Percentiles rank a stretch among this genome's conserved stretches.
Conservation (phyloP, 2,329 filamentous ascomycete genomes). For the Colletotrichum melonis region DNA sequence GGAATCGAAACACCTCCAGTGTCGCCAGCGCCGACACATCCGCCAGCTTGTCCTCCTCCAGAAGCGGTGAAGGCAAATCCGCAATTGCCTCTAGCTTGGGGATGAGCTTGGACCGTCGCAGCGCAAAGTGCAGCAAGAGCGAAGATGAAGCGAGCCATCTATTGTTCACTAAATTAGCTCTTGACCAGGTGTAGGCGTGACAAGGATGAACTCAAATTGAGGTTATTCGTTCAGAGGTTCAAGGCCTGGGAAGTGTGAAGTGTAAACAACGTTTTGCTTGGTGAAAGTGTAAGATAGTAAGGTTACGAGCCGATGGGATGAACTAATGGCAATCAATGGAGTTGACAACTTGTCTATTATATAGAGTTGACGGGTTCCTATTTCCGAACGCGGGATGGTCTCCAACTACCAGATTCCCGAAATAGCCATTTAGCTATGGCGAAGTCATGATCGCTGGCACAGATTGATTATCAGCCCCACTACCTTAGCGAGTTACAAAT, state of each 20-base stretch:
- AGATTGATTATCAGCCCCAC: not conserved
- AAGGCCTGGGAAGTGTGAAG: not conserved
- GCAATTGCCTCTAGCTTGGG: not conserved
- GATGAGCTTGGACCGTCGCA: not conserved
- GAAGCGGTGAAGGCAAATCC: not conserved
- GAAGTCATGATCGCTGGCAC: not conserved
- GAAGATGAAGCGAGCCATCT: not conserved
- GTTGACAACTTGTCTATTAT: not conserved
- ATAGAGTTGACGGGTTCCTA: not conserved
- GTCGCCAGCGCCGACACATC: not conserved
- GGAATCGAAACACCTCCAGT: not conserved
- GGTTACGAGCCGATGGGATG: not conserved
- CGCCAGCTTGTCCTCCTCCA: not conserved
- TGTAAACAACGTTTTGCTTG: not conserved
- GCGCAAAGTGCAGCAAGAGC: not conserved
- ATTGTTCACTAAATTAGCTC: not conserved
- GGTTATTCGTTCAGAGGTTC: not conserved
- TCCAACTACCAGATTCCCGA: too few relatives aligned
- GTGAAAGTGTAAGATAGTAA: not conserved
- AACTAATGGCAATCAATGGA: not conserved
- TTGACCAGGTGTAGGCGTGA: too few relatives aligned
- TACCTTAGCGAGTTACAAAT: not conserved
- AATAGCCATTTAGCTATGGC: not conserved
- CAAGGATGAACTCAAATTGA: too few relatives aligned
- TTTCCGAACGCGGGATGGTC: not conserved